These are phyloP conservation scores for Hippophae gyantsensis DNA, from an alignment of 306 rosid genomes.

Conservation along the genomic window DNA sequence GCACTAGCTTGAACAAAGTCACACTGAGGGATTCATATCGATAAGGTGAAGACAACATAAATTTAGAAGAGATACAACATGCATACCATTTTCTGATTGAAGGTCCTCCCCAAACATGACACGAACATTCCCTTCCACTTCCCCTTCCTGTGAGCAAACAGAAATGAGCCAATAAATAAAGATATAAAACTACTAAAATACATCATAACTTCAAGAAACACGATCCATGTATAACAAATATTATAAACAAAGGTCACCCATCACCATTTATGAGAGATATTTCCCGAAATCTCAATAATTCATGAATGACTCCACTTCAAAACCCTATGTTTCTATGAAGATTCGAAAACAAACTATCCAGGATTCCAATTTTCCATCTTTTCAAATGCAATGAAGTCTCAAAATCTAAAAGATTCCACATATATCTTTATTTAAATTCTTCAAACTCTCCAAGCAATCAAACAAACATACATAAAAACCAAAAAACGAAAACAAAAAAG, in stretches of 20 bases:
- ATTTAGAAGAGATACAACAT: background rate
- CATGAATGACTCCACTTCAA: no score
- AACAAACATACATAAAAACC: background rate
- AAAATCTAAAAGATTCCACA: background rate
- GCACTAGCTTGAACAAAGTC: background rate
- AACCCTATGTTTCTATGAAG: no score
- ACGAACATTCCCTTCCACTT: conserved; percentile 43
- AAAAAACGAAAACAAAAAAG: background rate
- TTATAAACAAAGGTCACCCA: no score
- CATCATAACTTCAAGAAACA: no score
- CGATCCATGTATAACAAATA: no score
- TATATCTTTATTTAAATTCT: background rate
- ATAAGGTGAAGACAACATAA: background rate
- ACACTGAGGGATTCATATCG: background rate
- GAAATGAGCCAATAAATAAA: background rate
- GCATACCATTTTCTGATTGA: conserved; percentile 44
- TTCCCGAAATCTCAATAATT: no score
- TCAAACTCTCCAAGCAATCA: background rate
- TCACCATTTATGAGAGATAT: no score
- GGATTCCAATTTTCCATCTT: background rate
- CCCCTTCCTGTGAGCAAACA: conserved; percentile 58
- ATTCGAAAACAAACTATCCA: no score
- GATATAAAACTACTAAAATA: no score
- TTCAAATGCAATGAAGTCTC: background rate
- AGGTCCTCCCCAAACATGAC: conserved; percentile 40